Conservation (phyloP, 78 protist species). For the Dictyostelium intermedium region DNA sequence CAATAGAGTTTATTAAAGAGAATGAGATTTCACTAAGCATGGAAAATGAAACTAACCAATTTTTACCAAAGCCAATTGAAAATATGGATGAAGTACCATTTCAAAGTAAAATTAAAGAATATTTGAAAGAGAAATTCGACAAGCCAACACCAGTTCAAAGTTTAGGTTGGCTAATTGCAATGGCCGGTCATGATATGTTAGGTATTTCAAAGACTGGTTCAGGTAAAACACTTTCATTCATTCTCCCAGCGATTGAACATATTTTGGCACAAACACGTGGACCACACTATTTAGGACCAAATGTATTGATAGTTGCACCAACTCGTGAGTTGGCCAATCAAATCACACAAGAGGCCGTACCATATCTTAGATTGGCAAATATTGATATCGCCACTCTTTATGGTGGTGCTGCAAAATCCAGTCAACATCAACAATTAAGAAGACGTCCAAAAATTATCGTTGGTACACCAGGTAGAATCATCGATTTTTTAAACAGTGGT, state of each 20-base stretch:
- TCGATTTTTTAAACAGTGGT: conserved; percentile 94
- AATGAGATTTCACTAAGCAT: neutral
- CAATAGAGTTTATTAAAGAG: neutral
- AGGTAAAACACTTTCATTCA: conserved; percentile 97
- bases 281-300: conserved; percentile 29
- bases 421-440: conserved; percentile 92
- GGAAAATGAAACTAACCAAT: neutral
- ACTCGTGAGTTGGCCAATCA: conserved; percentile 97
- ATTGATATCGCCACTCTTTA: neutral
- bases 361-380: neutral
- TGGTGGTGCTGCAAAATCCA: conserved; percentile 25
- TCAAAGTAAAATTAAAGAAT: neutral
- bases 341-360: conserved; percentile 81
- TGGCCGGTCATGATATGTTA: conserved; percentile 90
- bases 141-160: conserved; percentile 61
- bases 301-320: conserved; percentile 92
- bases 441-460: conserved; percentile 94
- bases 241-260: conserved; percentile 94
- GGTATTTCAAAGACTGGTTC: conserved; percentile 97
- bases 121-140: neutral
- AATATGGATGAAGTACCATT: neutral
- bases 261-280: conserved; percentile 86
- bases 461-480: conserved; percentile 99
- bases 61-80: conserved; percentile 8
- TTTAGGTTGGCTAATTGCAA: conserved; percentile 84